These are phyloP conservation scores for Stereum hirsutum DNA, from an alignment of 1,284 basidiomycete genomes.

Conservation along the genomic window DNA sequence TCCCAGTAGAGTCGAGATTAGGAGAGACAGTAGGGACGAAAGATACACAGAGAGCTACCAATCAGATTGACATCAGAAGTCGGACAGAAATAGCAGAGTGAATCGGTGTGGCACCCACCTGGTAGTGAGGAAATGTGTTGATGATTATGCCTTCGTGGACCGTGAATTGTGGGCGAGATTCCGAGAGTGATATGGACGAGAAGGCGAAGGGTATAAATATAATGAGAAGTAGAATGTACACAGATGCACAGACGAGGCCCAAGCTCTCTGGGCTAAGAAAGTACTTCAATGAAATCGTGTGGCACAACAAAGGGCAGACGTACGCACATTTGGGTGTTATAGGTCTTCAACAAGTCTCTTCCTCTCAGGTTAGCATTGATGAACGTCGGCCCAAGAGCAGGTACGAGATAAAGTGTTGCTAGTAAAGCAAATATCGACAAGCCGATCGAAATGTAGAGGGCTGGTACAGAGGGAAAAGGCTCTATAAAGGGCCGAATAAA, in stretches of 20 bases:
- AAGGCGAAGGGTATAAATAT: constrained; percentile 89
- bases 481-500: constrained; percentile 59
- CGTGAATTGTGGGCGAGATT: constrained; percentile 28
- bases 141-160: constrained; percentile 53
- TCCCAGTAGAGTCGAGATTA: constrained; percentile 90
- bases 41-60: constrained; percentile 82
- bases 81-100: background rate
- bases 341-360: constrained; percentile 73
- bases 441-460: constrained; percentile 66
- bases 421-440: constrained; percentile 77
- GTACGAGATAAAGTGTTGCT: constrained; percentile 64
- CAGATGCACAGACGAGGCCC: constrained; percentile 83
- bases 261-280: constrained; percentile 82
- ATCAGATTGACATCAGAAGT: background rate
- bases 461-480: constrained; percentile 58
- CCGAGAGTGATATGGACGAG: constrained; percentile 54
- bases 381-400: constrained; percentile 67
- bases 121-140: constrained; percentile 78
- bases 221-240: constrained; percentile 83
- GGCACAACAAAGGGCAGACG: background rate
- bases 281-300: background rate
- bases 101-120: constrained; percentile 38
- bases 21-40: constrained; percentile 82
- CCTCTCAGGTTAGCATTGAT: constrained; percentile 73
- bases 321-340: constrained; percentile 64